phyloP scores from a whole-genome alignment of 176 grass and related monocot genomes.

The Aegilops tauschii region DNA sequence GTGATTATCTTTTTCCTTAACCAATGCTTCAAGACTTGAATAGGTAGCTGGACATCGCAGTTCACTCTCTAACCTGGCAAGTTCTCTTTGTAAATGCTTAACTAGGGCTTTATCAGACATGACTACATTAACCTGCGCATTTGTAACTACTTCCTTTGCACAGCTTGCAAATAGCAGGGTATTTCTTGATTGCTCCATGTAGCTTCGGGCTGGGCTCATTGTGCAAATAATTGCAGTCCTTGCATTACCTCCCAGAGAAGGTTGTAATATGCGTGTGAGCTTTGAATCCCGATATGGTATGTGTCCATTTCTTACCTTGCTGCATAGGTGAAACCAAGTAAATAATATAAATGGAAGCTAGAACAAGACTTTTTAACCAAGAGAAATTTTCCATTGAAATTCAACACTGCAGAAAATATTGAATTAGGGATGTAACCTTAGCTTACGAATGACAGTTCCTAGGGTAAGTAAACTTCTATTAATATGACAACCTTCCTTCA shows the following conservation, averaged over 20 bases:
- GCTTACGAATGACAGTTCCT: slow-evolving; percentile 81
- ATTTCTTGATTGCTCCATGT: slow-evolving; percentile 85
- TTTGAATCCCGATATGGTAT: slow-evolving; percentile 94
- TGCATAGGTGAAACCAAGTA: slow-evolving; percentile 35
- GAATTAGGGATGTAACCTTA: slow-evolving; percentile 57
- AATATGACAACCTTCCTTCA: slow-evolving; percentile 97
- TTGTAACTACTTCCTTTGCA: slow-evolving; percentile 91
- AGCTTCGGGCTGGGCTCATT: slow-evolving; percentile 69
- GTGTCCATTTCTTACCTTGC: slow-evolving; percentile 90
- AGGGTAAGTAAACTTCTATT: slow-evolving; percentile 90
- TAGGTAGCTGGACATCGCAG: slow-evolving; percentile 61
- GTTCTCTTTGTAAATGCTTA: slow-evolving; percentile 79
- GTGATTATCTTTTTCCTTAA: slow-evolving; percentile 76
- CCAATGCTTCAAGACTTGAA: slow-evolving; percentile 57
- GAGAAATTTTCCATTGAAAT: not conserved
- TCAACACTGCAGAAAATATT: not conserved
- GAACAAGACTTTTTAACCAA: not conserved
- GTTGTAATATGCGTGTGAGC: slow-evolving; percentile 87
- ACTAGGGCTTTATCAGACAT: slow-evolving; percentile 88
- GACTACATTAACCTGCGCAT: slow-evolving; percentile 84
- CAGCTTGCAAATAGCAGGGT: slow-evolving; percentile 78
- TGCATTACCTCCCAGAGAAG: slow-evolving; percentile 80
- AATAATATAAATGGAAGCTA: not conserved
- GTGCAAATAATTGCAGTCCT: slow-evolving; percentile 93
- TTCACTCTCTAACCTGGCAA: slow-evolving; percentile 78